Evolutionary conservation across 176 grass and related monocot species (phyloP).

Genomic region (Musa itinerans): DNA sequence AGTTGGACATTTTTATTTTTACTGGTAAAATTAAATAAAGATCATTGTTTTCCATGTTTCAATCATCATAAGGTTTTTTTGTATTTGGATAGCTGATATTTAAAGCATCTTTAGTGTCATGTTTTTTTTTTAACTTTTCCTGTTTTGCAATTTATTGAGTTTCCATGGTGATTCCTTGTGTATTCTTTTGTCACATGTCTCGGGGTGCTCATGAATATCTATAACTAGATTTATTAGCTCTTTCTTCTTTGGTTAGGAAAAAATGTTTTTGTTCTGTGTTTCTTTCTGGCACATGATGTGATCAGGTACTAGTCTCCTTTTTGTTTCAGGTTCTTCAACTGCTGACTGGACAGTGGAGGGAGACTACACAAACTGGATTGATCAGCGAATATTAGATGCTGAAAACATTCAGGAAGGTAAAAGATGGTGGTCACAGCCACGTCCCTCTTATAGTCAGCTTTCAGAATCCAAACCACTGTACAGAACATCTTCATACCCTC

Average conservation of each 20-base stretch:
- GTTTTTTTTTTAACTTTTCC: no score
- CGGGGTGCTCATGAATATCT: no score
- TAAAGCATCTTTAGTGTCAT: no score
- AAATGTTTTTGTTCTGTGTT: not conserved
- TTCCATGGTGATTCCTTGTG: no score
- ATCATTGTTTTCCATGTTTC: no score
- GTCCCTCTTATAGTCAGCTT: conserved; percentile 35
- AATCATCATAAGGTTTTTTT: no score
- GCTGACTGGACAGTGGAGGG: conserved; percentile 7
- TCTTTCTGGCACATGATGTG: not conserved
- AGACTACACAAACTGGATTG: conserved; percentile 14
- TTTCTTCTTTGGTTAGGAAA: not conserved
- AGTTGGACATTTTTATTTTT: no score
- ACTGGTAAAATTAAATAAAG: no score
- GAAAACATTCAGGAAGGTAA: conserved; percentile 12
- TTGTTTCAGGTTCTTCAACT: conserved; percentile 11
- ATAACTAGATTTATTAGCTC: no score
- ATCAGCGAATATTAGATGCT: conserved; percentile 18
- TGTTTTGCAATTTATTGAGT: no score
- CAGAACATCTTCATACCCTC: conserved; percentile 85
- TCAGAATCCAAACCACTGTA: conserved; percentile 58
- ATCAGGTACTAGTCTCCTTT: not conserved
- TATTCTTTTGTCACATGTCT: no score
- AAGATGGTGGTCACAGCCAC: conserved; percentile 15
- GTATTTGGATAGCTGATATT: no score